Evolutionary conservation across 192 early-diverging fungal genomes (phyloP), one percentile per base, ranked within the genome.

Genomic region (Coemansia sp.): DNA sequence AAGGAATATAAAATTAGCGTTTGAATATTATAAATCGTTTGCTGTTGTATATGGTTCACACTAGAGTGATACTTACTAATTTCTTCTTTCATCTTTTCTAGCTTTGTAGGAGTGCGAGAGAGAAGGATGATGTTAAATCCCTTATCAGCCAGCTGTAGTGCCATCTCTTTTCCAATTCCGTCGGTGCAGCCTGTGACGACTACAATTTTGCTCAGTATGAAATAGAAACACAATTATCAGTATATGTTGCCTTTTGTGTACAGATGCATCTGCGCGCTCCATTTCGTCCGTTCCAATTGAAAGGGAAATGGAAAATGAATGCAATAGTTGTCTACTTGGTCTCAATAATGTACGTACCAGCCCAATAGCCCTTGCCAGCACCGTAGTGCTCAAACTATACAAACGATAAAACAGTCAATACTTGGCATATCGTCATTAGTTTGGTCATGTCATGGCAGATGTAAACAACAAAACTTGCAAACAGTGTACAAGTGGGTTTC

Each of bases 151-250:
- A 98, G 81, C 74, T 98, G 93, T 10, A 87, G 76, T n/a, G 94
- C 94, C 72, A 95, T 95, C 70, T 95, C 93, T 63, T 90, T 92
- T 28, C 96, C 96, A 74, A 98, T 94, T 53, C 95, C 94, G 76
- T 96, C 96, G 4, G 94, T 94, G 21, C 94, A 95, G 49, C 96
- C 96, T 49, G 96, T 96, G 33, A 98, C 86, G 47, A 96, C 91
- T 78, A 78, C 35, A 66, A 7, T 30, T 49, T 19, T 46, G 49
- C 5, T 21, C 19, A 49, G n/a, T 6, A 49, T 10, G 40, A 43
- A 43, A 43, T 6, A 37, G 4, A 43, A 14, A 14, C 14, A 11
- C 40, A 16, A 43, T 14, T 43, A 43, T 43, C 40, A 43, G 14
- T 13, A 4, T 0, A 43, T 16, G 40, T 43, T 16, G 35, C 3